These are phyloP conservation scores for Sclerotinia trifoliorum DNA, from an alignment of 2,329 filamentous ascomycete genomes.

Conservation along the genomic window DNA sequence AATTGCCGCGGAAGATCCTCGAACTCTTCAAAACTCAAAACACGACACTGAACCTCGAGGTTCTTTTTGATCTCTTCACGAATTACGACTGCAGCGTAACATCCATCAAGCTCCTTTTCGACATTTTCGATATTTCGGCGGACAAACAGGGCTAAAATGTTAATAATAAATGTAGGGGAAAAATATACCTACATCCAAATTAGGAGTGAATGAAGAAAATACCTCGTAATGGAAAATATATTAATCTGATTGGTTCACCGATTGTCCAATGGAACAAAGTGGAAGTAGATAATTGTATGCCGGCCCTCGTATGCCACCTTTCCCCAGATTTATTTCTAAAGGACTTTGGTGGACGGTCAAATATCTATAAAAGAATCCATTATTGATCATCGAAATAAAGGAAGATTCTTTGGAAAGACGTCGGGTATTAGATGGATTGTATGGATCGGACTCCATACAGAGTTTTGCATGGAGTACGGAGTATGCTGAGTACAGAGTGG, in stretches of 20 bases:
- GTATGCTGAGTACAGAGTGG: no score
- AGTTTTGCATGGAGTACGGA: no score
- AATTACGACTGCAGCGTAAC: not conserved
- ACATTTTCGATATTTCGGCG: not conserved
- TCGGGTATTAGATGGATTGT: not conserved
- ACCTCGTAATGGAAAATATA: not conserved
- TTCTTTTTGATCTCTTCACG: not conserved
- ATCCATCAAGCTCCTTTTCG: not conserved
- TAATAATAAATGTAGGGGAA: not conserved
- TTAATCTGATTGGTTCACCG: not conserved
- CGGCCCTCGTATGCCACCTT: not conserved
- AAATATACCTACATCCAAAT: not conserved
- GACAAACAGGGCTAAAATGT: not conserved
- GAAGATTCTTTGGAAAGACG: not conserved
- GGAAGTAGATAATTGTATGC: not conserved
- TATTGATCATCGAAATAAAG: not conserved
- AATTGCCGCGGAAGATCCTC: not conserved
- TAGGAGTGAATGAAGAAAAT: not conserved
- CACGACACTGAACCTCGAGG: constrained; percentile 4
- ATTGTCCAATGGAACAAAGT: not conserved
- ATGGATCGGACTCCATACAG: not conserved
- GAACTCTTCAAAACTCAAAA: not conserved
- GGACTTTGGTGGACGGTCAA: not conserved
- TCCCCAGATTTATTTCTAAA: not conserved
- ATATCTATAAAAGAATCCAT: not conserved